Evolutionary conservation across 2,329 filamentous ascomycete genomes (phyloP).

Genomic region (Teratosphaeria gauchensis): DNA sequence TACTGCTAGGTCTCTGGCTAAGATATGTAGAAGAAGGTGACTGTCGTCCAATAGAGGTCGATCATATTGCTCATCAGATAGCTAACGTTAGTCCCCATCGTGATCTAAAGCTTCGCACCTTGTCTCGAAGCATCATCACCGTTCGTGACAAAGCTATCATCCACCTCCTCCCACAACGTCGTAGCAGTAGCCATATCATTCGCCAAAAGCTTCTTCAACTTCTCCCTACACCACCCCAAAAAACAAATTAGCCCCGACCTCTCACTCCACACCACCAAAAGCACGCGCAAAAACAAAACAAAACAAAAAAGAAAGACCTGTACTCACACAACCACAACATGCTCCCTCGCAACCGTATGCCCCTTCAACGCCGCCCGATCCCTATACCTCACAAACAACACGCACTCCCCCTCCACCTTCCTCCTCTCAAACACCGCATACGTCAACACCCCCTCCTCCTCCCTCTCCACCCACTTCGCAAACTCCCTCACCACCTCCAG

Average conservation of each 20-base stretch:
- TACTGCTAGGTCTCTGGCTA: no score
- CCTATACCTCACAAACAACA: constrained; percentile 15
- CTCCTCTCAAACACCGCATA: constrained; percentile 18
- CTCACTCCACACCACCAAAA: neutral
- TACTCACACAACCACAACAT: constrained; percentile 14
- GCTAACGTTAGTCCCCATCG: no score
- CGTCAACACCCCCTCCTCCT: constrained; percentile 16
- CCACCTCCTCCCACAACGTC: constrained; percentile 19
- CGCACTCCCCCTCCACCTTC: constrained; percentile 16
- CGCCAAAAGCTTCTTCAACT: constrained; percentile 9
- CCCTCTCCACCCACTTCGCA: constrained; percentile 8
- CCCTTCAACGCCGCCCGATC: constrained; percentile 9
- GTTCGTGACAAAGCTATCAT: constrained; percentile 17
- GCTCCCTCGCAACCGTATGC: constrained; percentile 14
- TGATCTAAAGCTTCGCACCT: no score
- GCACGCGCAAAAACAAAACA: neutral
- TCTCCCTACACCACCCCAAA: constrained; percentile 7
- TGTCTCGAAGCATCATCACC: no score
- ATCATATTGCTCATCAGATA: no score
- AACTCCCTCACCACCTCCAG: constrained; percentile 8
- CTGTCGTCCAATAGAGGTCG: no score
- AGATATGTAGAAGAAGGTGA: no score
- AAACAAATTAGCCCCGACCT: neutral
- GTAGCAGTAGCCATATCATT: constrained; percentile 9
- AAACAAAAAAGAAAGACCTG: no score